Percentiles rank a stretch among this genome's conserved stretches.
These are phyloP conservation scores for Sclerotinia nivalis DNA, from an alignment of 2,329 filamentous ascomycete genomes.

Conservation along the genomic window DNA sequence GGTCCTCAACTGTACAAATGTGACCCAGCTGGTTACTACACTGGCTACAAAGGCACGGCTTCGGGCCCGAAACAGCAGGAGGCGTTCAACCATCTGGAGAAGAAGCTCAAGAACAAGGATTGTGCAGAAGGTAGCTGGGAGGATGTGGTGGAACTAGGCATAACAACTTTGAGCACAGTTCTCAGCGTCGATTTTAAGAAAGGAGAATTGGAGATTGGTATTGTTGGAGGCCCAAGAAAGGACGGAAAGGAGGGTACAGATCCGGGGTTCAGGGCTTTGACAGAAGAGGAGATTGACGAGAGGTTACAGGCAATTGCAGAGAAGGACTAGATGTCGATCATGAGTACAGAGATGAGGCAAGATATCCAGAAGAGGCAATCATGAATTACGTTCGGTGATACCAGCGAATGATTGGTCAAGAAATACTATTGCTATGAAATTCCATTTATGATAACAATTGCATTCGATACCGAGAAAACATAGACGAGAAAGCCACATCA, in stretches of 20 bases:
- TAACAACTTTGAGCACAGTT: constrained; percentile 91
- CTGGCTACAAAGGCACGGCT: constrained; percentile 96
- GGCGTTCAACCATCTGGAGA: constrained; percentile 96
- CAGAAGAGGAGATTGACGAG: constrained; percentile 98
- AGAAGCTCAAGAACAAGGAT: constrained; percentile 99
- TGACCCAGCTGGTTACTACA: constrained; percentile 96
- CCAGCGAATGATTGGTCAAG: constrained; percentile 27
- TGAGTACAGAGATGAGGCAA: constrained; percentile 23
- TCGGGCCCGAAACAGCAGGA: constrained; percentile 98
- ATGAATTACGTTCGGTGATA: constrained; percentile 33
- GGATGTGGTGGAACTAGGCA: constrained; percentile 95
- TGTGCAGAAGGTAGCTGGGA: constrained; percentile 89
- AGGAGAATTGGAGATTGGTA: constrained; percentile 95
- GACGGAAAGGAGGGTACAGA: constrained; percentile 84
- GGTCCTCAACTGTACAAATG: constrained; percentile 98
- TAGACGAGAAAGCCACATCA: constrained; percentile 31
- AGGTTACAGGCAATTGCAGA: constrained; percentile 96
- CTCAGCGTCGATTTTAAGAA: constrained; percentile 99
- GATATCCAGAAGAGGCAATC: constrained; percentile 32
- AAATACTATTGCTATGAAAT: constrained; percentile 13
- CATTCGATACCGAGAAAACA: constrained; percentile 31
- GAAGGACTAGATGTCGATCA: constrained; percentile 72
- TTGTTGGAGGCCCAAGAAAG: constrained; percentile 82
- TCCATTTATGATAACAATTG: constrained; percentile 27
- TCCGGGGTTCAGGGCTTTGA: constrained; percentile 80